These are phyloP conservation scores for Cyclotella atomus DNA, from an alignment of 108 stramenopile genomes.

Conservation along the genomic window DNA sequence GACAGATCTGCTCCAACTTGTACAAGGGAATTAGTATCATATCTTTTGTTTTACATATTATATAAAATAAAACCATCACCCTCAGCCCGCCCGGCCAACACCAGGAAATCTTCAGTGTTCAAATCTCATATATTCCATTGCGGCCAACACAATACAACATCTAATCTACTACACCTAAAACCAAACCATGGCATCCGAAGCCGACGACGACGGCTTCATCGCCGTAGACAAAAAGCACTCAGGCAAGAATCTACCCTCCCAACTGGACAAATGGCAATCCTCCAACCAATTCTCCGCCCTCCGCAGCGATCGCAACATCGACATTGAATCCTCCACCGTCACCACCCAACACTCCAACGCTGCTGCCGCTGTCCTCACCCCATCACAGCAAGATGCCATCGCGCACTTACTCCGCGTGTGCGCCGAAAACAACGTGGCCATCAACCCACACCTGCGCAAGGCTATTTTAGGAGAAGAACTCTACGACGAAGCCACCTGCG, in stretches of 20 bases:
- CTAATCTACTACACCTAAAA: no score
- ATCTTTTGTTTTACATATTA: no score
- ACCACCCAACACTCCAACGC: background rate
- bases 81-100: no score
- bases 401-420: constrained; percentile 18
- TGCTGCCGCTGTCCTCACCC: no score
- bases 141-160: no score
- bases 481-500: constrained; percentile 7
- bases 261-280: background rate
- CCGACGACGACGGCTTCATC: background rate
- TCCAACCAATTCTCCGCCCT: background rate
- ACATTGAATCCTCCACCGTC: background rate
- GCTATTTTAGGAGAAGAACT: constrained; percentile 30
- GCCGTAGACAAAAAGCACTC: background rate
- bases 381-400: constrained; percentile 23
- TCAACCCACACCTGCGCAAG: constrained; percentile 28
- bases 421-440: constrained; percentile 21
- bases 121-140: no score
- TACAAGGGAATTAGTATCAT: no score
- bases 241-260: background rate
- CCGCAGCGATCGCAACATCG: background rate
- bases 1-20: no score
- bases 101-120: no score
- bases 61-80: no score
- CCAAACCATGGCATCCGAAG: background rate